phyloP scores from a whole-genome alignment of 1,284 basidiomycete species.

The Microbotryomycetes sp. region DNA sequence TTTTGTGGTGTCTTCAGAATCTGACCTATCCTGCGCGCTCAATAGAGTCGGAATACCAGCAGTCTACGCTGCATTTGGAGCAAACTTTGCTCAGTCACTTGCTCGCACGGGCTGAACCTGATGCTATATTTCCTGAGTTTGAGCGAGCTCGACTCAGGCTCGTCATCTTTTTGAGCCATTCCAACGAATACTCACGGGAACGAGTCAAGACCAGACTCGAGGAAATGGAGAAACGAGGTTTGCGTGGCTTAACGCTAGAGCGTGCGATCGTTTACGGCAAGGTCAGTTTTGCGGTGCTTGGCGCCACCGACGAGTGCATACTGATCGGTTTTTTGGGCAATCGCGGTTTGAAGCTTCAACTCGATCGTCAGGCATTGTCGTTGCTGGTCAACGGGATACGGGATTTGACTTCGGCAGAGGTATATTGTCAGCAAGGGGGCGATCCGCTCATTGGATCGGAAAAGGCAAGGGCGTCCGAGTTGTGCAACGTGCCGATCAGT shows the following conservation, averaged over 20 bases:
- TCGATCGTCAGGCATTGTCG: constrained; percentile 59
- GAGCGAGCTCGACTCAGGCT: constrained; percentile 64
- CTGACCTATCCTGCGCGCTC: too few species aligned
- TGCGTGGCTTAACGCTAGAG: constrained; percentile 56
- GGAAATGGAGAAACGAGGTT: constrained; percentile 42
- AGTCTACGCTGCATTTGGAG: too few species aligned
- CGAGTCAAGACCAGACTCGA: constrained; percentile 48
- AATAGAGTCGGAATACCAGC: too few species aligned
- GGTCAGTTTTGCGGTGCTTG: constrained; percentile 52
- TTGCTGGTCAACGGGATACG: constrained; percentile 61
- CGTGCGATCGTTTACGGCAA: constrained; percentile 72
- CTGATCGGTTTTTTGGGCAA: not conserved
- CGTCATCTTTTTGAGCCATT: constrained; percentile 68
- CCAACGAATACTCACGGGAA: constrained; percentile 51
- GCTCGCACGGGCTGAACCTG: too few species aligned
- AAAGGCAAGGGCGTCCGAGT: constrained; percentile 51
- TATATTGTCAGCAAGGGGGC: constrained; percentile 68
- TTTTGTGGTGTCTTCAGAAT: too few species aligned
- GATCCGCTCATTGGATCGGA: constrained; percentile 56
- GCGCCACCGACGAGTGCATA: too few species aligned
- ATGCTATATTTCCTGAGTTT: too few species aligned
- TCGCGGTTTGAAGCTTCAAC: constrained; percentile 49
- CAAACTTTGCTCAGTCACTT: too few species aligned
- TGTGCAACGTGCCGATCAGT: too few species aligned
- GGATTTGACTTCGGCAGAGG: constrained; percentile 68